Base-by-base conservation (phyloP, 495 filamentous ascomycete genomes). In the Penicillium cinerascens region DNA sequence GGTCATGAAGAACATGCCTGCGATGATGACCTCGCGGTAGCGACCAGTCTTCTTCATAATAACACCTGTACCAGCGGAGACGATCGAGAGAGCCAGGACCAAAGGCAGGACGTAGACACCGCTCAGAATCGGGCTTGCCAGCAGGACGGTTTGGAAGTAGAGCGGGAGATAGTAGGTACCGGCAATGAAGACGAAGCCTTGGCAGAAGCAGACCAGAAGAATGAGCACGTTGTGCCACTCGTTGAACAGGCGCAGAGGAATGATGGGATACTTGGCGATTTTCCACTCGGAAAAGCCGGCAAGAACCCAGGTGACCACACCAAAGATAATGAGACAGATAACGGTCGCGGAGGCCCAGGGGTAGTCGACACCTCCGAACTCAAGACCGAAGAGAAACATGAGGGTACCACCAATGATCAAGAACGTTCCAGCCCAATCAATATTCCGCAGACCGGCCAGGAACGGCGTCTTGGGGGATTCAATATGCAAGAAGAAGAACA, bases 81-180 rank as follows among this genome's bases (percentile, higher is more conserved):
- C 60, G 55, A 89, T 35, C 18, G 88, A 88, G 13, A 95, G 78
- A 1, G 82, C 74, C 44, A 95, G 60, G 15, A 85, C 87, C 55
- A 85, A 84, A 3, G 91, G 87, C 9, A 95, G 78, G 17, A 91
- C 73, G 64, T 91, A 91, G 37, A 95, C 84, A 26, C 91, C 91
- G 26, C 84, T 87, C 6, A 88, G 65, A 51, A 96, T 80, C 0
- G 91, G 88, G 11, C 78, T 72, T 10, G 83, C 82, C 3, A 87
- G 83, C 6, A 91, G 80, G 11, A 90, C 87, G 33, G 83, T 79
- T 65, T 90, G 87, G 69, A 88, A 88, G 70, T 90, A 91, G 36
- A 92, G 76, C 0, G 88, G 88, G 13, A 92, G 77, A 61, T 84
- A 91, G 74, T 90, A 91, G 51, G 81, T 77, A 26, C 80, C 82